Percentiles rank a stretch among this genome's conserved stretches.
Conservation (phyloP, 768 basidiomycete genomes). For the Suillus americanus region DNA sequence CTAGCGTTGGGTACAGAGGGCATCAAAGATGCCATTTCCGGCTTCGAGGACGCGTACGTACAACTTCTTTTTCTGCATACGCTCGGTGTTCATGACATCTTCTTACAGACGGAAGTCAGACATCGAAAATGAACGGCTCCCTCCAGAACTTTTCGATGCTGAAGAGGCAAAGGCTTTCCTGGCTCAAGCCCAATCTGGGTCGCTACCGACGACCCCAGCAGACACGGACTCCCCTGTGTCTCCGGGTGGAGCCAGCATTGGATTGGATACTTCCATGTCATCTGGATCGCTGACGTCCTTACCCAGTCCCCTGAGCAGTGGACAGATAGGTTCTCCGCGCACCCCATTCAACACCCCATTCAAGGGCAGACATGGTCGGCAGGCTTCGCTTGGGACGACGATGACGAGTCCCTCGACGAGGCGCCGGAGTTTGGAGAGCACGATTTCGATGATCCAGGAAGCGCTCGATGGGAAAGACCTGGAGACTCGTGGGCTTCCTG, state of each 20-base stretch:
- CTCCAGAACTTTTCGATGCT: constrained; percentile 90
- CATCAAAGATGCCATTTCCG: constrained; percentile 90
- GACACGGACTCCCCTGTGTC: constrained; percentile 43
- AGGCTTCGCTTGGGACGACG: constrained; percentile 83
- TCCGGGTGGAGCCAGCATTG: constrained; percentile 43
- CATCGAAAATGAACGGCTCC: constrained; percentile 98
- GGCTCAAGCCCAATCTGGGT: constrained; percentile 31
- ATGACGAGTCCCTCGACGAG: constrained; percentile 89
- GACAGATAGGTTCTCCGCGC: constrained; percentile 21
- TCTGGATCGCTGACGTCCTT: constrained; percentile 25
- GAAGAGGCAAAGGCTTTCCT: constrained; percentile 66
- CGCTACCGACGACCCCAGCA: constrained; percentile 55
- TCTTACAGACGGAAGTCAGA: constrained; percentile 88
- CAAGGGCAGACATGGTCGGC: constrained; percentile 56
- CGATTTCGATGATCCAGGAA: constrained; percentile 92
- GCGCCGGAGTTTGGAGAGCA: constrained; percentile 90
- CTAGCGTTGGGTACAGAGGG: constrained; percentile 89
- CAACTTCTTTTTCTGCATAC: background rate
- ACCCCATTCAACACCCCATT: constrained; percentile 60
- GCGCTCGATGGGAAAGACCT: constrained; percentile 76
- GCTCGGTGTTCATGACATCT: background rate
- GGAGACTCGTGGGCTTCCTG: constrained; percentile 27
- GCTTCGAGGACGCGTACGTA: constrained; percentile 94
- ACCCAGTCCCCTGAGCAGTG: constrained; percentile 19
- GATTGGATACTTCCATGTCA: constrained; percentile 34